A percentile compares a stretch with the other conserved stretches of the same genome.
phyloP scores from a whole-genome alignment of 495 filamentous ascomycete genomes.

The Tuber aestivum region DNA sequence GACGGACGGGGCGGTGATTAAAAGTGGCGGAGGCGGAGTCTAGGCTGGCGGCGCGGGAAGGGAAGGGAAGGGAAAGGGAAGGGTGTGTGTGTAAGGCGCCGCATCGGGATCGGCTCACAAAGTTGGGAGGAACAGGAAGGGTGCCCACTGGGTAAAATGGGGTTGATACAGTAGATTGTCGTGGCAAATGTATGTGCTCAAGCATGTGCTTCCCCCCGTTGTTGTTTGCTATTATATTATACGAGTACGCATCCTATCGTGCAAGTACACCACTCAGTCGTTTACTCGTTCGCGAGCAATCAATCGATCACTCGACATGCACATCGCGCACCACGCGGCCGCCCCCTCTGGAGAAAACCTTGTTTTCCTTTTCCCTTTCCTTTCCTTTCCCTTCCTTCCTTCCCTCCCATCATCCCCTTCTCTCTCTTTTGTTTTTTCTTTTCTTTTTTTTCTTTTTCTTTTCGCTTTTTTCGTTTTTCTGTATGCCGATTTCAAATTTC shows the following conservation, averaged over 20 bases:
- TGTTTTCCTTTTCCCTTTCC: too few species aligned
- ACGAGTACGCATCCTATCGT: background rate
- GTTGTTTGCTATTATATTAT: too few species aligned
- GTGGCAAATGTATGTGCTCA: background rate
- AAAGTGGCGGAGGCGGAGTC: background rate
- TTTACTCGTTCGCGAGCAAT: too few species aligned
- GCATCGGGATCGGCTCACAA: background rate
- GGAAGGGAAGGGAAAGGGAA: background rate
- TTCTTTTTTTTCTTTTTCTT: background rate
- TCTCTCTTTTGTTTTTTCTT: too few species aligned
- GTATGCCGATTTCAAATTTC: background rate
- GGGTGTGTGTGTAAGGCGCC: background rate
- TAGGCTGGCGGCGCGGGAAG: background rate
- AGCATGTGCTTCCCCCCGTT: background rate
- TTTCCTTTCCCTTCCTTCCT: too few species aligned
- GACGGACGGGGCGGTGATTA: background rate
- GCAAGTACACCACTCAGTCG: background rate
- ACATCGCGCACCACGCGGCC: background rate
- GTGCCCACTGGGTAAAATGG: background rate
- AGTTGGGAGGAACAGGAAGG: background rate
- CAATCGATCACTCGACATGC: slow-evolving; percentile 2
- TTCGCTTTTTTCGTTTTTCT: too few species aligned
- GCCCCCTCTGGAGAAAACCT: background rate
- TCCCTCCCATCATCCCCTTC: background rate
- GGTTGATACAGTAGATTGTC: background rate